Percentiles rank a stretch among this genome's conserved stretches.
Conservation (phyloP, 2,329 filamentous ascomycete genomes). For the Bipolaris oryzae region DNA sequence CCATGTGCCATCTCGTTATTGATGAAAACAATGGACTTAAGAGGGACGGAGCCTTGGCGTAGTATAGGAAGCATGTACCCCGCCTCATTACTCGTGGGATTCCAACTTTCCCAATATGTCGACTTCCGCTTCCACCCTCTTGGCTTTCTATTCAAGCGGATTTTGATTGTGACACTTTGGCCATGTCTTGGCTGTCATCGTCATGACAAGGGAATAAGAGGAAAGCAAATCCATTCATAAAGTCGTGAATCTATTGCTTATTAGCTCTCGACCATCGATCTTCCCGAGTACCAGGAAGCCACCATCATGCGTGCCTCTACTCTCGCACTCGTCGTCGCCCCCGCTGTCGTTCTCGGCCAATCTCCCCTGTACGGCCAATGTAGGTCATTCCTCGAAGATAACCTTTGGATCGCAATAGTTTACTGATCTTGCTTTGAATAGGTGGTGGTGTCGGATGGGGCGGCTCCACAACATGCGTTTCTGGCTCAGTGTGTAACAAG, state of each 20-base stretch:
- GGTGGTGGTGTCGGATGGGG: conserved; percentile 37
- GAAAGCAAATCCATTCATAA: not conserved
- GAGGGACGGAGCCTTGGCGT: not conserved
- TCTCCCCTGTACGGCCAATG: conserved; percentile 52
- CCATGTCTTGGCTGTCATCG: not conserved
- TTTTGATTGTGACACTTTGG: not conserved
- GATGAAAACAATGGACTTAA: not conserved
- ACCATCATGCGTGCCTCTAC: not conserved
- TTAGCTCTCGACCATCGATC: not conserved
- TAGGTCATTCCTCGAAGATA: conserved; percentile 26
- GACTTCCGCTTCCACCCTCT: not conserved
- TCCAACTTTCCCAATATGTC: not conserved
- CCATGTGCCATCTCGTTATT: not conserved
- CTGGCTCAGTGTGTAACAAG: conserved; percentile 48
- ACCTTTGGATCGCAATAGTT: not conserved
- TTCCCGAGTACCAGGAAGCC: not conserved
- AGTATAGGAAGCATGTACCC: not conserved
- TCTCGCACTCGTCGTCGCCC: not conserved
- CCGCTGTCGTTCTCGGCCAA: not conserved
- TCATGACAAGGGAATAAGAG: not conserved
- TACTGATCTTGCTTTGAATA: not conserved
- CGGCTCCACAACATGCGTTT: conserved; percentile 51
- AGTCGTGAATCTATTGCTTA: not conserved
- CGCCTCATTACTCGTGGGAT: not conserved
- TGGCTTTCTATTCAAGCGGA: not conserved